Evolutionary conservation across 2,329 filamentous ascomycete genomes (phyloP).

Genomic region (Aspergillus neoniger): DNA sequence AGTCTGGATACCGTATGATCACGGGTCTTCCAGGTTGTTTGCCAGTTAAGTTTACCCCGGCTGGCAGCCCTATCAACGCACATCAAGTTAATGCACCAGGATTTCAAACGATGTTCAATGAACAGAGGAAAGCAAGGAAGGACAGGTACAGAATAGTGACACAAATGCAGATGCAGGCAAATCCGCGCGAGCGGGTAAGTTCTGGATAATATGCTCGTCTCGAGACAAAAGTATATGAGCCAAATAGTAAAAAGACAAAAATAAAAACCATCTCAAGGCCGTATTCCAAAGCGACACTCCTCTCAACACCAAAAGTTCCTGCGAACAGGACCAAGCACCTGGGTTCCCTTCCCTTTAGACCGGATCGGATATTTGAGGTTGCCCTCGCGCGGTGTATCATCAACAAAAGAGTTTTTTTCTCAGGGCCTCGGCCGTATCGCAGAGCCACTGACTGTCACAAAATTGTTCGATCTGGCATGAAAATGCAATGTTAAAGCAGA

Average conservation of each 20-base stretch:
- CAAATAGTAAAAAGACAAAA: not conserved
- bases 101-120: not conserved
- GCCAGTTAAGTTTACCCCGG: not conserved
- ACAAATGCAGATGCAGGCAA: not conserved
- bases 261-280: not conserved
- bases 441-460: not conserved
- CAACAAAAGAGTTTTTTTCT: not conserved
- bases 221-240: not conserved
- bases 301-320: not conserved
- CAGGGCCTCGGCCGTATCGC: not conserved
- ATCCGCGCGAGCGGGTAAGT: not conserved
- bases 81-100: not conserved
- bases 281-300: not conserved
- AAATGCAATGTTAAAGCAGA: conserved; percentile 5
- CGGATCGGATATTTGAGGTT: conserved; percentile 8
- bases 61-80: not conserved
- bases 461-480: conserved; percentile 7
- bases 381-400: conserved; percentile 8
- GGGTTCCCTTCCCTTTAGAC: conserved; percentile 2
- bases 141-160: not conserved
- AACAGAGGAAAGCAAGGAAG: not conserved
- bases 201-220: not conserved
- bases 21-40: not conserved
- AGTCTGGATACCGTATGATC: not conserved
- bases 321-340: not conserved